Evolutionary conservation across 352 stramenopile genomes (phyloP), one percentile per base, ranked within the genome.

Genomic region (Thraustochytrium sp.): DNA sequence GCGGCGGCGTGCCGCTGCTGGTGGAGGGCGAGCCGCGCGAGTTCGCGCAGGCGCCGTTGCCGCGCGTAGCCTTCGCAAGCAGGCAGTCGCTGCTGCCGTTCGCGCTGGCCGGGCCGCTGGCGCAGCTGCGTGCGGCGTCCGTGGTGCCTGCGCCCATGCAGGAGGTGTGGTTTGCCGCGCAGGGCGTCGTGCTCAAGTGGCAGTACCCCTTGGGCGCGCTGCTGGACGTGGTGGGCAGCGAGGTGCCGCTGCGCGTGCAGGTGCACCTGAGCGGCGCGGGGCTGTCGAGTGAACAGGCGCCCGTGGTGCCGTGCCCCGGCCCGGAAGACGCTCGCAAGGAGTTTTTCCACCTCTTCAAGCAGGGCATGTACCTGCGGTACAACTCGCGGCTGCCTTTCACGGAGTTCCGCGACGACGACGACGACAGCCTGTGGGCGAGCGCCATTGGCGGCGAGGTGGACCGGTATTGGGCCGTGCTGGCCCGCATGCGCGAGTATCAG

Each of bases 261-360:
- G 31, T 80, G 18, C 53, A 61, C 49, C 18, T 61, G 34, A 18
- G 65, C n/a, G 68, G 44, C 53, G 68, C 48, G 3, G 68, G 40
- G 18, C 48, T 72, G 34, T 29, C 16, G 16, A 72, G n/a, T 16
- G 16, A 13, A 18, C 13, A 8, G 51, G 48, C 26, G 31, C 34
- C 23, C 46, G 68, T 64, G n/a, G 23, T 48, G 46, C 44, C 48
- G 68, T 53, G 37, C 37, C 68, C 53, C 8, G 68, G 48, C 5
- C 48, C 34, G 3, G 68, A 38, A 18, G n/a, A 23, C 9, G 53
- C 68, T 18, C 68, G 46, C 51, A 34, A 42, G 53, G 53, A 53
- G 21, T 75, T 80, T 26, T 80, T 80, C 21, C 68, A 80, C 34
- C 40, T 46, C 21, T 80, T 80, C 29, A 80, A 80, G 38, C 68